Base-by-base conservation (phyloP, 352 stramenopile species). In the Halophytophthora polymorphica region DNA sequence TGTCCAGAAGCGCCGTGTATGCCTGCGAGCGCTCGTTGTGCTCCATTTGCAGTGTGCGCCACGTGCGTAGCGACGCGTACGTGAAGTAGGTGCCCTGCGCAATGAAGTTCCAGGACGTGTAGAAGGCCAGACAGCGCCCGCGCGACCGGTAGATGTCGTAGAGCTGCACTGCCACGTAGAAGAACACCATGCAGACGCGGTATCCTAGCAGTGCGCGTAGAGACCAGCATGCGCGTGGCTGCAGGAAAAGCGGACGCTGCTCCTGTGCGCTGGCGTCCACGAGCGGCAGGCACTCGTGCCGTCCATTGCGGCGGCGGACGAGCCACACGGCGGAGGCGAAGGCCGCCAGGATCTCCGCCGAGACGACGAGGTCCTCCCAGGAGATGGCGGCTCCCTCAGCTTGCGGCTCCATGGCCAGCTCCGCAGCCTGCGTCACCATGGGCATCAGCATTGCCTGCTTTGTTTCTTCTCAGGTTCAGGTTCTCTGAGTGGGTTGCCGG, bases 21-120 rank as follows among this genome's bases (percentile, higher is more conserved):
- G 58, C 61, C 10, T 52, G 61, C 14, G 47, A 50, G 19, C 45
- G 50, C 19, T 73, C 50, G 25, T 60, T 36, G 17, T 54, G 15
- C 31, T 43, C 51, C 31, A 63, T 53, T 36, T 69, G 56, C 46
- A 67, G 48, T 21, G 66, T 46, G 11, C 49, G 41, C 42, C 51
- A 49, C 3, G 77, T 83, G 15, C 63, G 54, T 33, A 40, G 46
- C 1, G 66, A 56, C 7, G 79, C 77, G 5, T 50, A 21, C 0
- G 34, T 34, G 54, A 90, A 90, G 69, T 90, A 90, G 25, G 46
- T 36, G 39, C 75, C 77, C 50, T 93, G 80, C 2, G 72, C 54
- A n/a, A 87, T 69, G 39, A 91, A 90, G 58, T 93, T 93, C 83
- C 83, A 93, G n/a, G 77, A 88, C 35, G 83, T 93, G 64, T 88